Evolutionary conservation across 202 grass and related monocot genomes (phyloP).

Genomic region (Elaeis oleifera): DNA sequence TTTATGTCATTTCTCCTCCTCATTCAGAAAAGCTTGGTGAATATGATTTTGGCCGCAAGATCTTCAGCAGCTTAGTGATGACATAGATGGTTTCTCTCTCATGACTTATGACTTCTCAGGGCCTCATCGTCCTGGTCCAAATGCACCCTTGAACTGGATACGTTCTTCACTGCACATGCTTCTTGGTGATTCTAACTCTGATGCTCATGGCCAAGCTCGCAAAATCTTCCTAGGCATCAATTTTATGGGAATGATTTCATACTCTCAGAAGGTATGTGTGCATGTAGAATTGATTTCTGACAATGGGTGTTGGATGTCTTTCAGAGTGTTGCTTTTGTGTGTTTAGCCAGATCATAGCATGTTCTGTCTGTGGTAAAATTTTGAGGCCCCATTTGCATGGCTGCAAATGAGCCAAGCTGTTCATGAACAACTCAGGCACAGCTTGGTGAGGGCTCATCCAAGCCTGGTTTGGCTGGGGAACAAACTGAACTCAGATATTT

Average conservation of each 20-base stretch:
- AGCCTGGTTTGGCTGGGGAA: too few species aligned
- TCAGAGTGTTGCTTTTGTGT: too few species aligned
- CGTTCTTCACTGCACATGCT: slow-evolving; percentile 51
- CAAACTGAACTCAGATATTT: too few species aligned
- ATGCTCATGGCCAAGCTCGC: slow-evolving; percentile 31
- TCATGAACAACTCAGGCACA: too few species aligned
- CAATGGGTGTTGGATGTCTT: too few species aligned
- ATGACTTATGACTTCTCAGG: slow-evolving; percentile 99
- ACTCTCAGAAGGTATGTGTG: slow-evolving; percentile 57
- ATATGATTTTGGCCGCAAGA: slow-evolving; percentile 65
- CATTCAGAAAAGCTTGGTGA: slow-evolving; percentile 38
- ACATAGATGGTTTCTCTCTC: slow-evolving; percentile 82
- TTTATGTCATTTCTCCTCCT: slow-evolving; percentile 81
- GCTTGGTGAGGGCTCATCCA: too few species aligned
- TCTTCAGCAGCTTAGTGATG: slow-evolving; percentile 54
- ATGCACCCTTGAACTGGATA: slow-evolving; percentile 82
- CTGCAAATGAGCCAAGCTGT: too few species aligned
- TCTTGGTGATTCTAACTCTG: slow-evolving; percentile 32
- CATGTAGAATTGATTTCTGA: too few species aligned
- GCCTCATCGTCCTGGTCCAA: slow-evolving; percentile 85
- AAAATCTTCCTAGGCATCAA: slow-evolving; percentile 94
- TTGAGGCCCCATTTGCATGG: too few species aligned
- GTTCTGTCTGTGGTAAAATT: too few species aligned
- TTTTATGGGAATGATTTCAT: slow-evolving; percentile 90
- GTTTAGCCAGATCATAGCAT: too few species aligned